Percentiles rank a stretch among this genome's conserved stretches.
phyloP scores from a whole-genome alignment of 1,284 basidiomycete genomes.

The Ustilago hordei region DNA sequence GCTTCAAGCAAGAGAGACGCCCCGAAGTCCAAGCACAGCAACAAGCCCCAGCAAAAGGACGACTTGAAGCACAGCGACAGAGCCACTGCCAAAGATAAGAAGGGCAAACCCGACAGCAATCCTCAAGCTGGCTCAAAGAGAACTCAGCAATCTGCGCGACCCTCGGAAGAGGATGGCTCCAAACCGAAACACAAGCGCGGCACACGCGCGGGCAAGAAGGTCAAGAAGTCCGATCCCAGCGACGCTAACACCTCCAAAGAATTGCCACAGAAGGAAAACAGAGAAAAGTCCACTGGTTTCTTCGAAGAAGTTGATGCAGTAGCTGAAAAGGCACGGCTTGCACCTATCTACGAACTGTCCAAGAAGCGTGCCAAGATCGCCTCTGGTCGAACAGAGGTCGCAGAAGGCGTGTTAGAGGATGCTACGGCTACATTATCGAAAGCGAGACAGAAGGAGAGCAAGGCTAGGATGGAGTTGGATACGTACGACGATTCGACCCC shows the following conservation, averaged over 20 bases:
- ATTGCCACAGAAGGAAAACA: constrained; percentile 4
- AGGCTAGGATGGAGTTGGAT: constrained; percentile 22
- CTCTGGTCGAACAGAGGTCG: constrained; percentile 37
- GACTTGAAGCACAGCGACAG: not conserved
- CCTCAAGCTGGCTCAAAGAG: not conserved
- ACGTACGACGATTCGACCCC: constrained; percentile 25
- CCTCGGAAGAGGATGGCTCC: constrained; percentile 13
- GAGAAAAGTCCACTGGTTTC: constrained; percentile 14
- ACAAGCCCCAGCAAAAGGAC: constrained; percentile 1
- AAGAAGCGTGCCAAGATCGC: constrained; percentile 45
- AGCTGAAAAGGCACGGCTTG: constrained; percentile 33
- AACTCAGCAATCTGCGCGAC: not conserved
- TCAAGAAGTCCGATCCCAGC: constrained; percentile 15
- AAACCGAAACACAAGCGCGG: constrained; percentile 41
- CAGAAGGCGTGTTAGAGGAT: constrained; percentile 47
- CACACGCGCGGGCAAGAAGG: constrained; percentile 37
- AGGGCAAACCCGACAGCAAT: constrained; percentile 1
- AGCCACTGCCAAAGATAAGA: not conserved
- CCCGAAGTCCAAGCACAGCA: constrained; percentile 14
- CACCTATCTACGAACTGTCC: constrained; percentile 40
- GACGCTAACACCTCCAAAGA: not conserved
- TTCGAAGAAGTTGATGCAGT: constrained; percentile 46
- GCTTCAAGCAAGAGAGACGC: constrained; percentile 11
- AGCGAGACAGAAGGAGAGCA: constrained; percentile 27
- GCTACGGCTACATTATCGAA: constrained; percentile 21